Evolutionary conservation across 176 grass and related monocot genomes (phyloP).

Genomic region (Alopecurus myosuroides): DNA sequence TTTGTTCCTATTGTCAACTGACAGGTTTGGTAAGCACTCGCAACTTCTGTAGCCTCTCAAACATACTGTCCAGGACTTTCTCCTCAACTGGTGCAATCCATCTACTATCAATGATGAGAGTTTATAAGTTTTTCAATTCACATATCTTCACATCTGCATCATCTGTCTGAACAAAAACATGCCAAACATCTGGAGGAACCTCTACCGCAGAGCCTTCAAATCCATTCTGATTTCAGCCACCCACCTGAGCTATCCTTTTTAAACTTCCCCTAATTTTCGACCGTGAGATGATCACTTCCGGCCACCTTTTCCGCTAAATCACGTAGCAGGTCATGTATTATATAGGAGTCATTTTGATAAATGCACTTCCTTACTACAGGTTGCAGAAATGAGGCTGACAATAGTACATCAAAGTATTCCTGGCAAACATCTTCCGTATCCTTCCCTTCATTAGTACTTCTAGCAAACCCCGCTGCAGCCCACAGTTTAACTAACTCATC

Average conservation of each 20-base stretch:
- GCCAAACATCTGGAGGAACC: not conserved
- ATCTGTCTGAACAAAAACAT: not conserved
- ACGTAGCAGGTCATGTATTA: not conserved
- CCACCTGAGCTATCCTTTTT: too few species aligned
- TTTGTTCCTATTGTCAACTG: not conserved
- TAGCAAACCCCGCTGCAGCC: not conserved
- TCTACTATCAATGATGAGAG: not conserved
- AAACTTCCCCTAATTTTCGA: too few species aligned
- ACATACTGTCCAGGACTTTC: not conserved
- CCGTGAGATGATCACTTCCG: not conserved
- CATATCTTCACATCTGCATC: not conserved
- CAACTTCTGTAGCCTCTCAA: not conserved
- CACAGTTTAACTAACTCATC: not conserved
- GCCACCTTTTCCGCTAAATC: not conserved
- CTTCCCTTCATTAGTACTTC: not conserved
- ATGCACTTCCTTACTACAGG: not conserved
- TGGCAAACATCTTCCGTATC: not conserved
- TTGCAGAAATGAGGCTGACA: not conserved
- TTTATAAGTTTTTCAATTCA: not conserved
- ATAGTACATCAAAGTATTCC: not conserved
- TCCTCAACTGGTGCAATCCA: not conserved
- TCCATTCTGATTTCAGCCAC: not conserved
- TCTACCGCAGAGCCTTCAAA: not conserved
- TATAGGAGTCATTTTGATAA: not conserved
- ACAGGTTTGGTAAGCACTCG: not conserved